These are phyloP conservation scores for Myxozyma nipponensis DNA, from an alignment of 805 yeast genomes.

Conservation along the genomic window DNA sequence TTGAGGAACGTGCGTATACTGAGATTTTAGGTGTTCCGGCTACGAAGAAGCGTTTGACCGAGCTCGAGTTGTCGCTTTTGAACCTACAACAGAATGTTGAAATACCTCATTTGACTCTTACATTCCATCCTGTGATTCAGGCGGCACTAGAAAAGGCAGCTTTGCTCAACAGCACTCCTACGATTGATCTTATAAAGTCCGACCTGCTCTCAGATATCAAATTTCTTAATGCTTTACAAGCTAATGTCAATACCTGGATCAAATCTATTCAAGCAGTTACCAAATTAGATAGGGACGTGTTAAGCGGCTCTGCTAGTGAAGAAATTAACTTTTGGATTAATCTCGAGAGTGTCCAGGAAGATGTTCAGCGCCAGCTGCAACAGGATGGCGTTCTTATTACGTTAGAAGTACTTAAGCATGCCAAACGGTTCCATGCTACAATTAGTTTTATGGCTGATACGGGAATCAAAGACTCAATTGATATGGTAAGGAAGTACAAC, in stretches of 20 bases:
- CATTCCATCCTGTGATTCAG: slow-evolving; percentile 52
- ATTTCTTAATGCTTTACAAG: slow-evolving; percentile 66
- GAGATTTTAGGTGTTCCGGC: slow-evolving; percentile 38
- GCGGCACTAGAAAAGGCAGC: slow-evolving; percentile 36
- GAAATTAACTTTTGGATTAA: slow-evolving; percentile 79
- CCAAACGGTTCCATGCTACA: slow-evolving; percentile 77
- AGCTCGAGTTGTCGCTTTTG: slow-evolving; percentile 61
- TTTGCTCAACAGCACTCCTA: slow-evolving; percentile 30
- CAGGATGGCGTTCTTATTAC: slow-evolving; percentile 54
- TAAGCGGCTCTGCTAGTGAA: slow-evolving; percentile 50
- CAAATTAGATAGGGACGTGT: slow-evolving; percentile 48
- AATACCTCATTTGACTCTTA: slow-evolving; percentile 56
- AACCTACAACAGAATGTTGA: slow-evolving; percentile 65
- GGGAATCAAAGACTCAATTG: slow-evolving; percentile 45
- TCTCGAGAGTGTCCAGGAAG: slow-evolving; percentile 55
- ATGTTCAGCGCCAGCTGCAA: slow-evolving; percentile 56
- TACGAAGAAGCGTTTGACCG: slow-evolving; percentile 63
- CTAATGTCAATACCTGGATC: slow-evolving; percentile 70
- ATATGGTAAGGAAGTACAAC: slow-evolving; percentile 51
- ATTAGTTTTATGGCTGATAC: slow-evolving; percentile 69
- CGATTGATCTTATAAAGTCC: slow-evolving; percentile 37
- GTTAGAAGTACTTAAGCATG: slow-evolving; percentile 56
- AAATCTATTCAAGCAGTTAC: slow-evolving; percentile 57
- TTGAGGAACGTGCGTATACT: not conserved
- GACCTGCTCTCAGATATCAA: slow-evolving; percentile 47